Evolutionary conservation across 2,329 filamentous ascomycete genomes (phyloP), one percentile per base, ranked within the genome.

Genomic region (Orbilia quercus): DNA sequence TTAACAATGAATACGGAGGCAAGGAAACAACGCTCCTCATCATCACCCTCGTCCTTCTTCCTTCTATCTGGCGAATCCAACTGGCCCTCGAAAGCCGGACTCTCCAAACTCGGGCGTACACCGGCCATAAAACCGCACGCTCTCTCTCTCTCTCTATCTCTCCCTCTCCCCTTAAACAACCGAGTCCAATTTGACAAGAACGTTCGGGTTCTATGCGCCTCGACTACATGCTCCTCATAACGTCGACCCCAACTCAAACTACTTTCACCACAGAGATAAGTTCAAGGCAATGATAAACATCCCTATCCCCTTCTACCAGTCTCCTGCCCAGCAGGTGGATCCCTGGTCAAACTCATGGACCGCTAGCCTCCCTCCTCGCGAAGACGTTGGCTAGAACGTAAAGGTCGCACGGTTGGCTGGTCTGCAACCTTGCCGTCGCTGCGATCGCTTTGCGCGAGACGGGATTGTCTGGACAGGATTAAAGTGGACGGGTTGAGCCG

Each of bases 131-230:
- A 31, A 31, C 28, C 28, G 5, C 28, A 5, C 48, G 2, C 31
- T 53, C 7, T 50, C 20, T 12, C 38, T 34, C 58, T 2, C n/a
- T 23, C 34, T 20, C 12, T 2, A 31, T 31, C 48, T 9, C 28
- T 14, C 25, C 1, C 48, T 14, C 16, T 23, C 48, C 4, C 48
- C 2, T 22, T 42, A 18, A 48, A 25, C 31, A 23, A 40, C 40
- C 31, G 11, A 40, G 20, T 18, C 48, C 48, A 45, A 45, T 22
- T 62, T 50, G 22, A 51, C 25, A 38, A 38, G 36, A 22, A 47
- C 34, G 62, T 66, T 53, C 40, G 28, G 50, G 50, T 65, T 42
- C 42, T 9, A 66, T 66, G 51, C 28, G 62, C 51, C 62, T 16
- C 42, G 62, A 42, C 2, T 7, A 25, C 18, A 28, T 42, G 38